A percentile compares a stretch with the other conserved stretches of the same genome.
Evolutionary conservation across 1,139 yeast genomes (phyloP).

Genomic region (Kurtzmaniella quercitrusa): DNA sequence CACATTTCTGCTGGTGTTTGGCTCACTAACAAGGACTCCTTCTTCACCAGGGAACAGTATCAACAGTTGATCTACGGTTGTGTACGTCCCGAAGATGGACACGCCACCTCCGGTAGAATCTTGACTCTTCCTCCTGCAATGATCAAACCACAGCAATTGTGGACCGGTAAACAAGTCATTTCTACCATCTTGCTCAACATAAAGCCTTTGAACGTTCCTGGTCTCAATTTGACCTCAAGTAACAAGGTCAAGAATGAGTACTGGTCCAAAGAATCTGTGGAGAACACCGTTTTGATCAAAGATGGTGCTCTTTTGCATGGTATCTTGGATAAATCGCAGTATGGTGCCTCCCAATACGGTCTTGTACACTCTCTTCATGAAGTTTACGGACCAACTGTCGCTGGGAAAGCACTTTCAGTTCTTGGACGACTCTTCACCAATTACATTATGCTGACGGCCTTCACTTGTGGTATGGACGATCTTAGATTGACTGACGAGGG

Average conservation of each 20-base stretch:
- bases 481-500: constrained; percentile 89
- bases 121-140: constrained; percentile 87
- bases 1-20: constrained; percentile 99
- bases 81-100: constrained; percentile 98
- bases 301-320: constrained; percentile 90
- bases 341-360: constrained; percentile 98
- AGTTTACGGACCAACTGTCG: constrained; percentile 86
- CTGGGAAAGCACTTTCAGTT: constrained; percentile 86
- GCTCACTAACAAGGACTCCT: constrained; percentile 89
- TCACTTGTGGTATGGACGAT: constrained; percentile 99
- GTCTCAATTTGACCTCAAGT: constrained; percentile 75
- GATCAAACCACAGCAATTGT: constrained; percentile 78
- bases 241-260: constrained; percentile 92
- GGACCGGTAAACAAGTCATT: constrained; percentile 99
- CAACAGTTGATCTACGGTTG: constrained; percentile 94
- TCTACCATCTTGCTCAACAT: constrained; percentile 85
- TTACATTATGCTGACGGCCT: constrained; percentile 87
- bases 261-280: constrained; percentile 84
- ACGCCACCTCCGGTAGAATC: constrained; percentile 63
- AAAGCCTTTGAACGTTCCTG: constrained; percentile 84
- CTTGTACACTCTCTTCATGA: constrained; percentile 95
- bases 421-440: constrained; percentile 93
- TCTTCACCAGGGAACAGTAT: constrained; percentile 85
- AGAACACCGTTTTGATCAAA: constrained; percentile 79
- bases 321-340: constrained; percentile 94